Evolutionary conservation across 495 filamentous ascomycete species (phyloP).

Genomic region (Cercophora samala): DNA sequence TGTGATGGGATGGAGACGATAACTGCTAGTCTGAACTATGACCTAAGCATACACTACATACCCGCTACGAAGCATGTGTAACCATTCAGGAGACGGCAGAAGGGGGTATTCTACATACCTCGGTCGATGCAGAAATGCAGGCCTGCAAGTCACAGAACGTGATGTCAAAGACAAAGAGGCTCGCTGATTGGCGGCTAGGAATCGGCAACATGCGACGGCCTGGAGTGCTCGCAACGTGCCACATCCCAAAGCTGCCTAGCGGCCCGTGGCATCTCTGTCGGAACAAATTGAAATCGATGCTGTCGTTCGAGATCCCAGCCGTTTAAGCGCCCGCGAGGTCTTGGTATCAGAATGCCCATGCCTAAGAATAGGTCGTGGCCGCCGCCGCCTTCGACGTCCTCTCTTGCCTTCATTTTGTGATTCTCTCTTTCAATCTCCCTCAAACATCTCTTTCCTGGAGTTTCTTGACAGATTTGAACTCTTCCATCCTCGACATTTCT

Average conservation of each 20-base stretch:
- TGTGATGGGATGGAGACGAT: slow-evolving; percentile 5
- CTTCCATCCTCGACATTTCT: background rate
- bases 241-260: slow-evolving; percentile 15
- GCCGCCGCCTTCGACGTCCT: background rate
- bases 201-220: background rate
- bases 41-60: background rate
- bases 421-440: background rate
- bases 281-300: slow-evolving; percentile 8
- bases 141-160: slow-evolving; percentile 1
- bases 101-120: background rate
- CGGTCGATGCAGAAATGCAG: slow-evolving; percentile 12
- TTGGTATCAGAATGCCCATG: slow-evolving; percentile 10
- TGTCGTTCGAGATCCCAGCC: slow-evolving; percentile 1
- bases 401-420: background rate
- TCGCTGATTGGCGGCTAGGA: background rate
- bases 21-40: background rate
- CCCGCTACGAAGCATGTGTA: background rate
- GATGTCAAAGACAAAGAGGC: background rate
- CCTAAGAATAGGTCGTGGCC: slow-evolving; percentile 1
- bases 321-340: slow-evolving; percentile 25
- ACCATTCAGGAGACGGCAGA: slow-evolving; percentile 4
- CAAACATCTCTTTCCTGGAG: background rate
- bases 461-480: background rate
- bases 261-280: slow-evolving; percentile 10
- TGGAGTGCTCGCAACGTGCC: background rate